Evolutionary conservation across 805 yeast genomes (phyloP).

Genomic region (Nadsonia fulvescens): DNA sequence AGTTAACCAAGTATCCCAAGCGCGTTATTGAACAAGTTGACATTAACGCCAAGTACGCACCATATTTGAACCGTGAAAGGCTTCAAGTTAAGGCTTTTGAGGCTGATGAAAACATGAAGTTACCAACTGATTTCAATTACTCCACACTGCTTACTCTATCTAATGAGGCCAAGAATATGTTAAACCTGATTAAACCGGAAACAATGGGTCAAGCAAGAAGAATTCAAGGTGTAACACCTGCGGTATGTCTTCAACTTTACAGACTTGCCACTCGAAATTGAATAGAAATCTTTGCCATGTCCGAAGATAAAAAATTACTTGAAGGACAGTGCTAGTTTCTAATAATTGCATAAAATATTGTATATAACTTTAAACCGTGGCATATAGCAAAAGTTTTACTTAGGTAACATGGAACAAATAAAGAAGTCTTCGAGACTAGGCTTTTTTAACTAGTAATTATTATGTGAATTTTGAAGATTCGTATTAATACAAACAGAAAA

Average conservation of each 20-base stretch:
- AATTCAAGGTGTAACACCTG: constrained; percentile 89
- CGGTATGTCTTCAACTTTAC: constrained; percentile 75
- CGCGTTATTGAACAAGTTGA: constrained; percentile 44
- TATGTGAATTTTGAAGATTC: too few relatives aligned
- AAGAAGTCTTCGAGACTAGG: too few relatives aligned
- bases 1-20: constrained; percentile 20
- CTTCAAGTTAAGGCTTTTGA: constrained; percentile 58
- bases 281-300: too few relatives aligned
- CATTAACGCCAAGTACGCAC: constrained; percentile 69
- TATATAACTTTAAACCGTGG: too few relatives aligned
- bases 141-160: constrained; percentile 43
- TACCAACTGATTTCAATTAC: constrained; percentile 60
- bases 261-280: too few relatives aligned
- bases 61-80: constrained; percentile 57
- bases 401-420: too few relatives aligned
- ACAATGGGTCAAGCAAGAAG: constrained; percentile 92
- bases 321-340: too few relatives aligned
- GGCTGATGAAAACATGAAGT: constrained; percentile 57
- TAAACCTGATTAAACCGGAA: constrained; percentile 63
- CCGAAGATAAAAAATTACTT: too few relatives aligned
- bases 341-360: too few relatives aligned
- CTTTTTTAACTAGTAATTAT: too few relatives aligned
- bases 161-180: constrained; percentile 47
- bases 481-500: too few relatives aligned
- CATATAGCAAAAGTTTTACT: too few relatives aligned